A percentile compares a stretch with the other conserved stretches of the same genome.
phyloP scores from a whole-genome alignment of 2,329 filamentous ascomycete genomes.

The Aspergillus carbonarius region DNA sequence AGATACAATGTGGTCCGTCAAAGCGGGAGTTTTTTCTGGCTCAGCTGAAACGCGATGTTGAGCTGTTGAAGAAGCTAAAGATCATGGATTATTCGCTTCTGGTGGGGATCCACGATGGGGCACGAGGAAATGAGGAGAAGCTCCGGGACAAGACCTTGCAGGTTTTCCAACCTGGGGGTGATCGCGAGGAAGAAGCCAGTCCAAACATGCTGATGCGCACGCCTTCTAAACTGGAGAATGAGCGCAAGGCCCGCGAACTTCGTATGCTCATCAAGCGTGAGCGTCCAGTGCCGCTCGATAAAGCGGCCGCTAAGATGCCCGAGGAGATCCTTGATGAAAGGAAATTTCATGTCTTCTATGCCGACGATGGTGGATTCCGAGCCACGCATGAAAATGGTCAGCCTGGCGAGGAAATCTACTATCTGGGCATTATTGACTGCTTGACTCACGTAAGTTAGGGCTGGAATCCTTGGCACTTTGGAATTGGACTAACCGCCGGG shows the following conservation, averaged over 20 bases:
- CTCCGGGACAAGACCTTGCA: conserved; percentile 84
- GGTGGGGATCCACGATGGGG: conserved; percentile 88
- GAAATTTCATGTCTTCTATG: conserved; percentile 81
- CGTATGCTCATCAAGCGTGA: conserved; percentile 90
- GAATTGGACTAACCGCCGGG: background rate
- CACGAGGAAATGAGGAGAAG: conserved; percentile 92
- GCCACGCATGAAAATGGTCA: conserved; percentile 88
- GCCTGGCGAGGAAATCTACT: conserved; percentile 90
- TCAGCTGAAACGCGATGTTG: conserved; percentile 85
- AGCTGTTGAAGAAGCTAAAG: conserved; percentile 78
- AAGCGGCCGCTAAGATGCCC: conserved; percentile 81
- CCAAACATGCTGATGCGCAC: conserved; percentile 75
- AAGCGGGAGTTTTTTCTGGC: conserved; percentile 88
- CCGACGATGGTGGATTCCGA: conserved; percentile 87
- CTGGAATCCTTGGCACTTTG: background rate
- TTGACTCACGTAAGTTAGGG: conserved; percentile 80
- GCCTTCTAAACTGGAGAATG: conserved; percentile 88
- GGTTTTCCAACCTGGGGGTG: conserved; percentile 88
- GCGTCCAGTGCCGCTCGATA: conserved; percentile 87
- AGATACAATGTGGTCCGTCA: conserved; percentile 81
- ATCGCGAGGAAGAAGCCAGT: conserved; percentile 61
- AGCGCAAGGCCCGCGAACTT: conserved; percentile 85
- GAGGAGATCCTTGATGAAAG: conserved; percentile 78
- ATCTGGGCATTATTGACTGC: conserved; percentile 97
- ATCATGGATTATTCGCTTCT: conserved; percentile 99